Percentiles rank a stretch among this genome's conserved stretches.
These are phyloP conservation scores for Puccinia hordei DNA, from an alignment of 1,284 basidiomycete genomes.

Conservation along the genomic window DNA sequence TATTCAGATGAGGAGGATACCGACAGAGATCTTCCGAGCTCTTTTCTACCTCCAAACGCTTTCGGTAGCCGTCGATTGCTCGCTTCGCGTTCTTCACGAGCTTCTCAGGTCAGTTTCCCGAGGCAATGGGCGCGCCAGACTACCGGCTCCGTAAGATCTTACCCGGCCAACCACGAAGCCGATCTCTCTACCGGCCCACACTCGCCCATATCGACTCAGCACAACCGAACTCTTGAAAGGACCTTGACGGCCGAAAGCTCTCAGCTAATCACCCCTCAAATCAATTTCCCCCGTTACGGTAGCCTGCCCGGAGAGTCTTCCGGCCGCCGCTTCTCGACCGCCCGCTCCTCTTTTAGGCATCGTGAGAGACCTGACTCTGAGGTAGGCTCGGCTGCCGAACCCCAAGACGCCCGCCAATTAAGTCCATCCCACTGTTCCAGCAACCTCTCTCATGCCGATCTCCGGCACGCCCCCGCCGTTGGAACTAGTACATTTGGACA, in stretches of 20 bases:
- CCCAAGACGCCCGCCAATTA: neutral
- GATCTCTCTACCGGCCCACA: neutral
- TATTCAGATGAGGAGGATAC: constrained; percentile 7
- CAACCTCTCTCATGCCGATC: neutral
- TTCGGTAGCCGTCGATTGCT: constrained; percentile 14
- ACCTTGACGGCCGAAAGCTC: constrained; percentile 13
- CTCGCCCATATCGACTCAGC: neutral
- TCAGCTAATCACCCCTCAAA: neutral
- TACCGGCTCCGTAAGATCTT: neutral
- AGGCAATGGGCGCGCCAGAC: constrained; percentile 13
- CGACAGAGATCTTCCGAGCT: constrained; percentile 14
- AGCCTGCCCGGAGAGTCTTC: neutral
- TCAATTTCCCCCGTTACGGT: constrained; percentile 7
- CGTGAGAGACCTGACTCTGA: constrained; percentile 15
- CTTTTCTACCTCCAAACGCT: constrained; percentile 23
- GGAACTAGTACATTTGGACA: constrained; percentile 45
- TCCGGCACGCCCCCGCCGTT: neutral
- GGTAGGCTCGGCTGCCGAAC: neutral
- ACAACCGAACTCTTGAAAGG: constrained; percentile 2
- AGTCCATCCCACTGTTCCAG: neutral
- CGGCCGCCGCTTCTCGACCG: constrained; percentile 12
- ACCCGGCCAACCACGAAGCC: neutral
- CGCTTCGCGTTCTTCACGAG: neutral
- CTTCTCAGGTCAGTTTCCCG: neutral
- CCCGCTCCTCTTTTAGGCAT: constrained; percentile 22